Evolutionary conservation across 1,284 basidiomycete genomes (phyloP), one percentile per base, ranked within the genome.

Genomic region (Ganoderma multipileum): DNA sequence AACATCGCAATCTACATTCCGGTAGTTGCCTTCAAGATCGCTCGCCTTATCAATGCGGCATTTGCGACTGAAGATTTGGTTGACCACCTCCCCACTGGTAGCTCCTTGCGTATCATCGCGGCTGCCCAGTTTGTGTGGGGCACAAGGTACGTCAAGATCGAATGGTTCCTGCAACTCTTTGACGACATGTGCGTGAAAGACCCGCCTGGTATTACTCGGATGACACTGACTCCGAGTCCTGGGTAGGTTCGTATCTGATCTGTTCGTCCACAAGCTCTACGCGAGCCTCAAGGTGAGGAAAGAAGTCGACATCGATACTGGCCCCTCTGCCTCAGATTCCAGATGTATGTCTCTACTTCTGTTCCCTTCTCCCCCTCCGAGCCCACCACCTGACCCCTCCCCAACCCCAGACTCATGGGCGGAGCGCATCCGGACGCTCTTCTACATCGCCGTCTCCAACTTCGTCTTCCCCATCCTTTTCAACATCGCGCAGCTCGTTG

Each of bases 401-500:
- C 47, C 5, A 52, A 28, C 3, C 8, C 6, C 28, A 63, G 62
- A 33, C 26, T 68, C 62, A 14, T 68, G 52, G 39, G 28, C 42
- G 38, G 1, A 52, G 44, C 62, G 67, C 42, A 38, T 68, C 23
- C 63, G 54, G 14, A 71, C 74, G 1, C 67, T 80, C 30, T 77
- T 79, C 70, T 79, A 78, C 76, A 77, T 79, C 50, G 71, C 75
- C 1, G 61, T 69, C 3, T 76, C 76, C 20, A 79, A 78, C 70
- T 79, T 79, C 64, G 72, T 79, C 47, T 72, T 80, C 41, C 79
- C 79, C 7, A 75, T 74, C 18, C 63, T 79, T 26, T 68, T 80
- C 50, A 73, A 74, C 64, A 68, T 78, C 62, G 69, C 69, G 2
- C 74, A 76, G 67, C 71, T 79, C 30, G 62, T 72, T 14, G 62